Evolutionary conservation across 441 rosid genomes (phyloP), one percentile per base, ranked within the genome.

Genomic region (Pelargonium fulgidum): DNA sequence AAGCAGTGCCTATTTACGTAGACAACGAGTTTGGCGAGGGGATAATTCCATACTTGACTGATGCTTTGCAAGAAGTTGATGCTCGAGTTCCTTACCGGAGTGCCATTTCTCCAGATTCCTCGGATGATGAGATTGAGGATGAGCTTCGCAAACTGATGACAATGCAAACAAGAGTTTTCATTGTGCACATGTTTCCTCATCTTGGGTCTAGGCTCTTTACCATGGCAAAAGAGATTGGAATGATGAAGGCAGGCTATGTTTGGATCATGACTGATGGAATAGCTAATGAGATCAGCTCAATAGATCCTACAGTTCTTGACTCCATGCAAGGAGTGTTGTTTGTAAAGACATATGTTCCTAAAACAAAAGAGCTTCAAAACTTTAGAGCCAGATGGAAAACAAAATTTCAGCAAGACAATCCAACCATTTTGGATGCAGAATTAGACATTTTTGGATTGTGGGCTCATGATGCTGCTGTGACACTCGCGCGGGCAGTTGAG

Each of bases 231-330:
- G 80, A 87, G 48, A 63, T 81, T 50, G 88, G 89, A 26, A 79
- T 89, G 89, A 81, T 88, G 86, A 59, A 19, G 5, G 63, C 69
- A 9, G 92, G 87, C 0, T 86, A 77, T 68, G 91, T 78, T 0
- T 88, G 92, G 96, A 84, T 90, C 59, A 61, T 85, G 64, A 85
- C 89, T 1, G 80, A 80, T 72, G 81, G 80, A 1, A 67, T 87
- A n/a, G 72, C 79, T 0, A 68, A 77, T 64, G 29, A 7, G 1
- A 62, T 83, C 62, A 71, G 16, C 14, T 41, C 24, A 1, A n/a
- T 77, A 3, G 24, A 72, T 22, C 10, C 33, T 8, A 54, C 71
- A 0, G 65, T 45, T 9, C 41, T 74, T 2, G 68, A 76, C 9
- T 70, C 88, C 0, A 80, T 84, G 81, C 87, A 84, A 4, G 92